Base-by-base conservation (phyloP, 306 rosid species). In the Vigna nakashimae region DNA sequence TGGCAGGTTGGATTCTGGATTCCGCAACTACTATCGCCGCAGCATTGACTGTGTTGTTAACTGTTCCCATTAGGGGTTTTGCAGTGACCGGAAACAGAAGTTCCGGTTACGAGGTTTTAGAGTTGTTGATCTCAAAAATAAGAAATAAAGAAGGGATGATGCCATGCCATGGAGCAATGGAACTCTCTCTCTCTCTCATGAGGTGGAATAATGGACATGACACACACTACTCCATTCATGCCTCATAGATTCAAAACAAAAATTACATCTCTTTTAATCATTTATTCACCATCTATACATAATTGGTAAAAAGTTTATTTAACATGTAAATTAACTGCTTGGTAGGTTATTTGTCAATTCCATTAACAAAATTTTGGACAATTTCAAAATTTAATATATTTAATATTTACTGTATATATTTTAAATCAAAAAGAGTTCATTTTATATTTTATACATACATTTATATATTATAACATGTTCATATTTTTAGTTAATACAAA, bases 21-120 rank as follows among this genome's bases (percentile, higher is more conserved):
- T 91, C 86, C 2, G 97, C 91, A 5, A 87, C 57, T 79, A 86
- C 78, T 82, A 90, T 88, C 62, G 92, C 97, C 2, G 97, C 97
- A 17, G 94, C 94, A 86, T 82, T 91, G 63, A 91, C 82, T 24
- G 92, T 91, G 17, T 82, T 82, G 74, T 63, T 79, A 34, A 74
- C 73, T 77, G 78, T 85, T 69, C 77, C 85, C 94, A 89, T 91
- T 52, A 38, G 9, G 8, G 49, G 14, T 9, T 49, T 70, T 20
- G 52, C 80, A 60, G 72, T 82, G 16, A 78, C 28, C 65, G 38
- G 71, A 24, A 34, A 73, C 55, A 16, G 48, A 26, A 32, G 45
- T 68, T 36, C 64, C 77, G 82, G 76, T 12, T 62, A 84, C 81
- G 79, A 60, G 65, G 57, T 34, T 64, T 6, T 16, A 30, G 65